Base-by-base conservation (phyloP, 1,284 basidiomycete species). In the Pterulicium gracile region DNA sequence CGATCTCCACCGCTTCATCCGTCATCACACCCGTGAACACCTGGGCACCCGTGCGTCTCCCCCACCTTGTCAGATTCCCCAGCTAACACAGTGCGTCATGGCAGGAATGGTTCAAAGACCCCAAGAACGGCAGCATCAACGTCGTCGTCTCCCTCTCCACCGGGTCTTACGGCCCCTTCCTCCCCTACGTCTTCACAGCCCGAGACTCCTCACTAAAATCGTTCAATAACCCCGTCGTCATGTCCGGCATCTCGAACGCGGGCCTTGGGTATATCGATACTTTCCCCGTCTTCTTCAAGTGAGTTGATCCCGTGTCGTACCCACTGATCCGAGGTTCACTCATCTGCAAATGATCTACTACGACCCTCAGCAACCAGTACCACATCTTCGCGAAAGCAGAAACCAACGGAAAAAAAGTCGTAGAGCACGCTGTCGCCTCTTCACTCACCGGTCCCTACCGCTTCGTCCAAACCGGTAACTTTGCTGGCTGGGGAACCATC, bases 51-150 rank as follows among this genome's bases (percentile, higher is more conserved):
- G 59, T 61, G 43, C 20, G 57, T 49, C 42, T 24, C 4, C 19
- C 36, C 15, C 27, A 2, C 34, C 10, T 17, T 19, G n/a, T 46
- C 20, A 17, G 22, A 34, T 1, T n/a, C 18, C 19, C 10, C 40
- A 14, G 14, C 20, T 44, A 21, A 45, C 43, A 18, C 34, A 7
- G 4, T 3, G 17, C 7, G 7, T 27, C 15, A 14, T 13, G 44
- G 2, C 43, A 63, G 60, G 62, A 63, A 56, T 64, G 62, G 51
- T 64, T 63, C 52, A 62, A 62, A 47, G 62, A 64, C 45, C 58
- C 62, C 3, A 58, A 52, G 41, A 62, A 58, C 0, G 61, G 61
- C 10, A 56, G 55, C 43, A 42, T 63, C 41, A 61, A 62, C 47
- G 60, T 63, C 41, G 54, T 64, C 19, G 61, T 63, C 4, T 63